Percentiles rank a stretch among this genome's conserved stretches.
These are phyloP conservation scores for Candida nitratophila DNA, from an alignment of 805 yeast genomes.

Conservation along the genomic window DNA sequence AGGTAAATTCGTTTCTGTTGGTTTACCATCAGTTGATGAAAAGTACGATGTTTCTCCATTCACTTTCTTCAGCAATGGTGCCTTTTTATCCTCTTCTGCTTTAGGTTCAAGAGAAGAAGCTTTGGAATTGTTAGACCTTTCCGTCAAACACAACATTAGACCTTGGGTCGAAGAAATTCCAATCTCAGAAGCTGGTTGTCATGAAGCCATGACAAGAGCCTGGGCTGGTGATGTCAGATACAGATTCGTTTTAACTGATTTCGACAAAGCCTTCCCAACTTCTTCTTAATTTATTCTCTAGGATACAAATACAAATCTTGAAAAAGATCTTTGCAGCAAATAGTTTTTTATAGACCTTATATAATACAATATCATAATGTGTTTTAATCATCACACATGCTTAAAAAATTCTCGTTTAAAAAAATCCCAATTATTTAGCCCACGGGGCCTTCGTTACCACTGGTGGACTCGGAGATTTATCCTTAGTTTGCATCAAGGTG, in stretches of 20 bases:
- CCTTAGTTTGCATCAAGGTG: background rate
- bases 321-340: too few relatives aligned
- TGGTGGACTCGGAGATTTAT: background rate
- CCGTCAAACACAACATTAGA: constrained; percentile 36
- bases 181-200: constrained; percentile 34
- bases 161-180: constrained; percentile 49
- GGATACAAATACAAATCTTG: too few relatives aligned
- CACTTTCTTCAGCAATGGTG: constrained; percentile 41
- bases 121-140: constrained; percentile 36
- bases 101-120: constrained; percentile 44
- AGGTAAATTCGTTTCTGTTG: constrained; percentile 39
- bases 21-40: constrained; percentile 36
- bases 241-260: constrained; percentile 44
- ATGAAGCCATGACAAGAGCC: constrained; percentile 37
- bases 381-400: too few relatives aligned
- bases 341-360: background rate
- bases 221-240: constrained; percentile 43
- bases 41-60: constrained; percentile 40
- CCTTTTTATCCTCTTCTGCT: constrained; percentile 37
- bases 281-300: constrained; percentile 2
- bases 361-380: too few relatives aligned
- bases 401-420: too few relatives aligned
- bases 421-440: constrained; percentile 9
- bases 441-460: constrained; percentile 17
- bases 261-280: constrained; percentile 35